Evolutionary conservation across 345 rosid genomes (phyloP), one percentile per base, ranked within the genome.

Genomic region (Salix brachista): DNA sequence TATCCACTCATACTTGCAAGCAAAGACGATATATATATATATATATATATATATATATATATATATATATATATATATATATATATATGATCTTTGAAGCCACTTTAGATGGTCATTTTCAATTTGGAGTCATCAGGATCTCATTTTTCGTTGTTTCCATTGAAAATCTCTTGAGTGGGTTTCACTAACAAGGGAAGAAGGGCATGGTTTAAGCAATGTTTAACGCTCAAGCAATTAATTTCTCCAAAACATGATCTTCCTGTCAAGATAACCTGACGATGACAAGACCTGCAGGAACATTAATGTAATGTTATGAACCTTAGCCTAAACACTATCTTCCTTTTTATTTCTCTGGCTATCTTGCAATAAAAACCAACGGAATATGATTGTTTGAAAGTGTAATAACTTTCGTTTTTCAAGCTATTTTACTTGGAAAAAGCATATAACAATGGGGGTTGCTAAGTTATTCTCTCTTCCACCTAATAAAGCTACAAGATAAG

Each of bases 181-280:
- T 88, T 87, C 91, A 87, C 90, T 81, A 75, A 73, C 79, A 32
- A 9, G 7, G 77, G 76, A 73, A 75, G 76, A 74, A 58, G 60
- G 34, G 82, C 87, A 74, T 79, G 78, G 82, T 79, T 87, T 84
- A 67, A 69, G 91, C 85, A 89, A 78, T 82, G 66, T 90, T 92
- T 92, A 78, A 89, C 90, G 96, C 88, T 88, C 78, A 94, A 91
- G 96, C 91, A 90, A 91, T 44, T 85, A 54, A 78, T 64, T 82
- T 73, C 30, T 78, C 84, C 81, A 78, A 75, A 81, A 66, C 73
- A 72, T 78, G 69, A 79, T 80, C 82, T 82, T 85, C 80, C 77
- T 64, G 36, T 75, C 54, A 46, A 67, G 69, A n/a, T 21, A 21
- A 34, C 41, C 25, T 42, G 75, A 77, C 41, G 44, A 81, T 81